Evolutionary conservation across 2,329 filamentous ascomycete genomes (phyloP).

Genomic region (Annulohypoxylon truncatum): DNA sequence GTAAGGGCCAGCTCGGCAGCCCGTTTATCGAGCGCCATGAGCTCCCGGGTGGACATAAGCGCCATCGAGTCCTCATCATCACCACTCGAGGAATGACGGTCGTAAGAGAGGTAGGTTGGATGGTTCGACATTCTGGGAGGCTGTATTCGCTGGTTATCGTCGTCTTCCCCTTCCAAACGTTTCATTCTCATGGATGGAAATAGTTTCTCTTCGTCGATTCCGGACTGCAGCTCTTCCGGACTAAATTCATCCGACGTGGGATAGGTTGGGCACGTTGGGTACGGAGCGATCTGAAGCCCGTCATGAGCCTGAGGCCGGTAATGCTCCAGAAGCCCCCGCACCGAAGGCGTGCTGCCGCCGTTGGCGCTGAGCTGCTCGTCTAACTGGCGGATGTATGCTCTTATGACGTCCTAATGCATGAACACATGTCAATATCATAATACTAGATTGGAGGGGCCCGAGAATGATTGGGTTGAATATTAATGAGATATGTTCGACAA

Average conservation of each 20-base stretch:
- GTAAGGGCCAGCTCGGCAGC: conserved; percentile 56
- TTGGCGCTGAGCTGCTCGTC: conserved; percentile 61
- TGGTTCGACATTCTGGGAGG: conserved; percentile 38
- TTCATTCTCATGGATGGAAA: conserved; percentile 55
- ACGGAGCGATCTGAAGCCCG: conserved; percentile 44
- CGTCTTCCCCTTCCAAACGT: conserved; percentile 49
- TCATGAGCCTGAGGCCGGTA: conserved; percentile 49
- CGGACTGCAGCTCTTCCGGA: conserved; percentile 53
- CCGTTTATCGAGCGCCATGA: conserved; percentile 60
- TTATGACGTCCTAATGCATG: conserved; percentile 63
- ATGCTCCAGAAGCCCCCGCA: conserved; percentile 64
- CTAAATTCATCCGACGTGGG: conserved; percentile 41
- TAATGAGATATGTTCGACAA: conserved; percentile 36
- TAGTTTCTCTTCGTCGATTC: conserved; percentile 56
- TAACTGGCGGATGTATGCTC: conserved; percentile 71
- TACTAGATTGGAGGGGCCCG: conserved; percentile 22
- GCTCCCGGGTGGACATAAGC: conserved; percentile 66
- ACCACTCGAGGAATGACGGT: conserved; percentile 54
- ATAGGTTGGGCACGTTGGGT: conserved; percentile 43
- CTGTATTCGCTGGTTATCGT: conserved; percentile 11
- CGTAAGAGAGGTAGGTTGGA: conserved; percentile 50
- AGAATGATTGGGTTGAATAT: neutral
- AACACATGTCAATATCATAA: conserved; percentile 22
- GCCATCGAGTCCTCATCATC: conserved; percentile 55
- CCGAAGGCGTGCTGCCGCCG: conserved; percentile 60